These are phyloP conservation scores for Serendipita sp. DNA, from an alignment of 768 basidiomycete species.

Conservation along the genomic window DNA sequence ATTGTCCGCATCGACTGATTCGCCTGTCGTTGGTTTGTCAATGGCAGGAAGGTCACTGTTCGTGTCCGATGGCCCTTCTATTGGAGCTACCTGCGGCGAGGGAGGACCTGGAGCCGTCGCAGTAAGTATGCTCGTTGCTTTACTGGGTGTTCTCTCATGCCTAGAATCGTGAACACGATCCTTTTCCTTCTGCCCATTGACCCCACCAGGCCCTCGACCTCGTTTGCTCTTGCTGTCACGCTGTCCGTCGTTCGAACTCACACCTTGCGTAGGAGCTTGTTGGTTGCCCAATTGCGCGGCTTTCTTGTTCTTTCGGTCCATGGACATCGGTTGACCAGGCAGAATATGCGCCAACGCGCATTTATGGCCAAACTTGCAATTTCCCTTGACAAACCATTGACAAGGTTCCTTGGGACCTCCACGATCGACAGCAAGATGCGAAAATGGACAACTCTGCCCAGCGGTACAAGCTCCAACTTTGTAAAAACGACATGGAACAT, in stretches of 20 bases:
- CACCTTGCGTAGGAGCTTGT: neutral
- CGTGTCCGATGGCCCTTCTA: neutral
- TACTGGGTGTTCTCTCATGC: neutral
- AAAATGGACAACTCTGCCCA: slow-evolving; percentile 90
- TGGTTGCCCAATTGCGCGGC: slow-evolving; percentile 41
- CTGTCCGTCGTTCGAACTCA: slow-evolving; percentile 6
- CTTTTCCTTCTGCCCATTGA: neutral
- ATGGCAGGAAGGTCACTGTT: neutral
- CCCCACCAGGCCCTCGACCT: slow-evolving; percentile 3
- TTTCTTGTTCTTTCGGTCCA: slow-evolving; percentile 97
- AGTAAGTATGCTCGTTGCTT: neutral
- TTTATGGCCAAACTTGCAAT: slow-evolving; percentile 63
- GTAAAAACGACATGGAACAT: slow-evolving; percentile 98
- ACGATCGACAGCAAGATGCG: slow-evolving; percentile 57
- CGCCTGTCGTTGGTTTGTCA: neutral
- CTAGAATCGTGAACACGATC: neutral
- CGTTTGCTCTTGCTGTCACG: neutral
- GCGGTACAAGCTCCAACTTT: slow-evolving; percentile 89
- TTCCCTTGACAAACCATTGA: slow-evolving; percentile 88
- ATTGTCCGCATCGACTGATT: neutral
- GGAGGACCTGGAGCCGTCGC: neutral
- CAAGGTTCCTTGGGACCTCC: slow-evolving; percentile 69
- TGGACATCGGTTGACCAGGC: slow-evolving; percentile 84
- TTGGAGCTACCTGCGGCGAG: neutral
- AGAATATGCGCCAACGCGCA: slow-evolving; percentile 90